Evolutionary conservation across 208 protist species (phyloP), one percentile per base, ranked within the genome.

Genomic region (Leishmania turanica): DNA sequence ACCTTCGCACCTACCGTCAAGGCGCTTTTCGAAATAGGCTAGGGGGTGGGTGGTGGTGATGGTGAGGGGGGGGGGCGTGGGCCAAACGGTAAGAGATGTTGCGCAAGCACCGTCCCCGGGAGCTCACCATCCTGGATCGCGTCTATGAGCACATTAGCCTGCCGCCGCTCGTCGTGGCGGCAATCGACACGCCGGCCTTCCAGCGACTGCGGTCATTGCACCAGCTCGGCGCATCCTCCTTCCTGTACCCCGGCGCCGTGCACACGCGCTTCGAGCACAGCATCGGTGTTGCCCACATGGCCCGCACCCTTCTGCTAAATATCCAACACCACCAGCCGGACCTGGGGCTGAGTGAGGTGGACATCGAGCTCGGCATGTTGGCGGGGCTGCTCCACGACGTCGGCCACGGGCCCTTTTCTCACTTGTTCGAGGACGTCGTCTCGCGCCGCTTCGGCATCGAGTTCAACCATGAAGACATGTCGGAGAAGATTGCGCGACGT

Each of bases 251-350:
- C 3, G 96, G 96, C n/a, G 98, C 97, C 1, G 91, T 96, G 21
- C 97, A 99, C 90, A 99, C 92, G 24, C 95, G 99, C 78, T 99
- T 99, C 74, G 98, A 99, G 83, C 99, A 99, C 90, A 98, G 91
- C 90, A 91, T 99, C 72, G 98, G 98, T 54, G 97, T 99, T 4
- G 89, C 91, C 7, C 96, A 99, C 86, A 96, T 99, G 77, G 97
- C 97, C 37, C 86, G 92, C 34, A 86, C 87, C 49, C 82, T 98
- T 68, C 85, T 98, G 19, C 79, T 89, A n/a, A 91, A 89, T 70
- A 86, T 99, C 19, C 87, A 90, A 76, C 51, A 56, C 19, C 85
- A 90, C 11, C 98, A 99, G 89, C 97, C 97, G 0, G 95, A 99
- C 47, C 83, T 99, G 3, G 92, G 95, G 7, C 90, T 99, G 53